Base-by-base conservation (phyloP, 305 asterid species). In the Fraxinus angustifolia region DNA sequence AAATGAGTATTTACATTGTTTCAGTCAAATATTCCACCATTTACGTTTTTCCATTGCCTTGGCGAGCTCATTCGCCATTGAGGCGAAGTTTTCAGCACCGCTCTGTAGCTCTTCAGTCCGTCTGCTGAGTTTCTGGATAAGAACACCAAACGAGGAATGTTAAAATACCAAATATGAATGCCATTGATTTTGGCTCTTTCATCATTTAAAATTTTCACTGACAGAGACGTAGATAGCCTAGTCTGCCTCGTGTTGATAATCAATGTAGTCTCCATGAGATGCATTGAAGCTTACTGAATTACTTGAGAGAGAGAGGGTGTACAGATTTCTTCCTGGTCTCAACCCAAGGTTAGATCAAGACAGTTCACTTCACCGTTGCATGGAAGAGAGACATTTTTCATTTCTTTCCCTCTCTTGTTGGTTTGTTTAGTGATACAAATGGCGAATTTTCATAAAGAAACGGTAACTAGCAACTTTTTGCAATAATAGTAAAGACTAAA, bases 1-100 rank as follows among this genome's bases (percentile, higher is more conserved):
- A 58, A 56, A 56, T 56, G 67, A 17, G 67, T 17, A 17, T 56
- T 17, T 56, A 56, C 68, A 19, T 58, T 2, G 14, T 58, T 19
- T 4, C 30, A 3, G 45, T 92, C 87, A 94, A 34, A 92, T 33
- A 80, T 93, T 90, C 98, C 99, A 95, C 98, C 96, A 92, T 82
- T 90, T 92, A 28, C 97, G 94, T 65, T 91, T 89, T 81, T 95
- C 97, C 97, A 93, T 93, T 2, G 81, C 78, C 91, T 87, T 95
- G 60, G 94, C 98, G 53, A 95, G 93, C 89, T 93, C 94, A 7
- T 76, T 73, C 10, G 98, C 98, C 88, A 93, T 76, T 8, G 88
- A 83, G 1, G 97, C 91, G 31, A 93, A 95, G 91, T 86, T 89
- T 86, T 92, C 88, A 8, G 98, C 95, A 62, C 92, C 95, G 58